Conservation (phyloP, 2,329 filamentous ascomycete species). For the Pseudovirgaria hyperparasitica region DNA sequence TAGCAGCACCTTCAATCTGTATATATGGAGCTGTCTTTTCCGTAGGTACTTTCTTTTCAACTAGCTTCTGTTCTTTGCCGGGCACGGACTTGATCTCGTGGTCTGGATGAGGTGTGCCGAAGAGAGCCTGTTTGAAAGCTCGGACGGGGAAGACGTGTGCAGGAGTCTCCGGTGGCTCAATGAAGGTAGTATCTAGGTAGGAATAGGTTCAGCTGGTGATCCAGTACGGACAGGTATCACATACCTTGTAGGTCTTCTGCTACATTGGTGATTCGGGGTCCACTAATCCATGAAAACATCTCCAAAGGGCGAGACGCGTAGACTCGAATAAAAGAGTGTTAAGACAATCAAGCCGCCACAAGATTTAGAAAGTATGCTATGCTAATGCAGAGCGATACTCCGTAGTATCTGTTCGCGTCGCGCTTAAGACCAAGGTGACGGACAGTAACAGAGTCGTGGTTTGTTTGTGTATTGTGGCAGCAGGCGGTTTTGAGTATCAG, state of each 20-base stretch:
- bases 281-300: constrained; percentile 28
- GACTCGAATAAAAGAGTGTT: too few relatives aligned
- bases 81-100: constrained; percentile 15
- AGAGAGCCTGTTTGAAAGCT: constrained; percentile 52
- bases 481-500: too few relatives aligned
- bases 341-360: neutral
- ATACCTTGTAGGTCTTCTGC: constrained; percentile 23
- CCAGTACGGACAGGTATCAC: constrained; percentile 1
- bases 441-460: constrained; percentile 8
- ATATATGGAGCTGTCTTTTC: too few relatives aligned
- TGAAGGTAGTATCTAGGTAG: constrained; percentile 26
- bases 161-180: constrained; percentile 50
- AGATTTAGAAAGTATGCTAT: constrained; percentile 1
- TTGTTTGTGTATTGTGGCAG: too few relatives aligned
- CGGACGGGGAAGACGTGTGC: constrained; percentile 55
- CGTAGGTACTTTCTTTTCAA: constrained; percentile 14
- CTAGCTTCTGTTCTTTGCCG: constrained; percentile 11
- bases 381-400: too few relatives aligned
- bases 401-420: neutral
- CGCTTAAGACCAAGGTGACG: constrained; percentile 2
- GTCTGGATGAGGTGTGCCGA: constrained; percentile 47
- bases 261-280: constrained; percentile 23
- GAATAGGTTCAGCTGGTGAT: constrained; percentile 3
- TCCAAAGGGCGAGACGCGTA: too few relatives aligned
- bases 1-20: constrained; percentile 10